Percentiles rank a stretch among this genome's conserved stretches.
Conservation (phyloP, 1,284 basidiomycete species). For the Phellinidium pouzarii region DNA sequence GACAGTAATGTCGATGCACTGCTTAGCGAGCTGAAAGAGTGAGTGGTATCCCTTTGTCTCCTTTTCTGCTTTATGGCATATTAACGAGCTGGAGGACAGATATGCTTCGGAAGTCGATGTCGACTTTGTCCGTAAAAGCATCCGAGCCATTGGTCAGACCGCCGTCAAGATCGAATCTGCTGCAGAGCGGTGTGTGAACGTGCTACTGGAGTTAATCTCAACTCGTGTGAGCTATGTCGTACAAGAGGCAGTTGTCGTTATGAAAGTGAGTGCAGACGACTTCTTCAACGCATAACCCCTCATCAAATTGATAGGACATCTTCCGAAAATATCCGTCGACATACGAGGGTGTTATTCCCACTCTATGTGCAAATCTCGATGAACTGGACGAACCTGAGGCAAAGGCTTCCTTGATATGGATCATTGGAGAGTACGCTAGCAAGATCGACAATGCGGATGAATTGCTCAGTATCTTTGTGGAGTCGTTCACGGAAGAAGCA, state of each 20-base stretch:
- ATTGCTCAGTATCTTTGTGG: slow-evolving; percentile 84
- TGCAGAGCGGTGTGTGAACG: slow-evolving; percentile 92
- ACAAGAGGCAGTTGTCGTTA: slow-evolving; percentile 96
- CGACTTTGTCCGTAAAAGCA: slow-evolving; percentile 92
- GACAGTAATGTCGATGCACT: slow-evolving; percentile 93
- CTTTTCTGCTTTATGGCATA: slow-evolving; percentile 1
- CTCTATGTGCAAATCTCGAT: slow-evolving; percentile 90
- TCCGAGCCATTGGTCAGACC: slow-evolving; percentile 93
- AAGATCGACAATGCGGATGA: slow-evolving; percentile 97
- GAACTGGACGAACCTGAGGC: slow-evolving; percentile 98
- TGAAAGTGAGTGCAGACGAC: slow-evolving; percentile 62
- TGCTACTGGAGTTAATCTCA: slow-evolving; percentile 84
- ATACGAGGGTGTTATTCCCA: slow-evolving; percentile 96
- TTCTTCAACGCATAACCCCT: not conserved
- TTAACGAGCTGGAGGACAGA: slow-evolving; percentile 32
- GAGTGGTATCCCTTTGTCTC: slow-evolving; percentile 28
- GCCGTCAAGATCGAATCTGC: slow-evolving; percentile 93
- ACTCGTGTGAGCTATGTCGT: slow-evolving; percentile 96
- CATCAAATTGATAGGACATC: slow-evolving; percentile 64
- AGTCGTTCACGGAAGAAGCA: slow-evolving; percentile 90
- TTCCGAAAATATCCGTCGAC: slow-evolving; percentile 97
- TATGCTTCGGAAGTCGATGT: slow-evolving; percentile 98
- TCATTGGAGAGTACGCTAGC: slow-evolving; percentile 95
- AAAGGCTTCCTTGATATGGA: slow-evolving; percentile 97
- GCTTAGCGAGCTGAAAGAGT: slow-evolving; percentile 94